A percentile compares a stretch with the other conserved stretches of the same genome.
These are phyloP conservation scores for Polysphondylium violaceum DNA, from an alignment of 78 protist genomes.

Conservation along the genomic window DNA sequence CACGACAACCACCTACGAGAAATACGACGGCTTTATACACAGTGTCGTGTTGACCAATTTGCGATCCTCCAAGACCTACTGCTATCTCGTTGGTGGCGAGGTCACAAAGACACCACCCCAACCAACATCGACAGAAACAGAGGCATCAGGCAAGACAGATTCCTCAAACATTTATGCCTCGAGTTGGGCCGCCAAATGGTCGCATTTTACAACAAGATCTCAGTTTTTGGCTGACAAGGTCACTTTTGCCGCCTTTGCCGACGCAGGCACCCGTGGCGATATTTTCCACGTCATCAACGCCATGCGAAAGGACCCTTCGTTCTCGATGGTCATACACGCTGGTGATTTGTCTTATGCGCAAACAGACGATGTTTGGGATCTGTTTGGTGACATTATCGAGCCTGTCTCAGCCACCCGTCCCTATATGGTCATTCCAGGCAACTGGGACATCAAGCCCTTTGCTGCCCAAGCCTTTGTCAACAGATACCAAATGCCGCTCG, in stretches of 20 bases:
- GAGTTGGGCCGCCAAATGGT: constrained; percentile 66
- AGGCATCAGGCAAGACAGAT: no score
- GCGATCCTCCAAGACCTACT: constrained; percentile 8
- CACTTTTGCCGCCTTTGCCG: constrained; percentile 55
- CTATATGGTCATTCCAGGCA: constrained; percentile 60
- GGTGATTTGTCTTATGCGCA: constrained; percentile 68
- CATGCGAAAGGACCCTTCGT: not conserved
- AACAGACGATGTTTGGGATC: constrained; percentile 44
- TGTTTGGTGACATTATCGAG: constrained; percentile 46
- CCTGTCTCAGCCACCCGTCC: constrained; percentile 16
- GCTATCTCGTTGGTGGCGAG: constrained; percentile 61
- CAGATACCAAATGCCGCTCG: constrained; percentile 52
- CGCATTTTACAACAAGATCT: constrained; percentile 12
- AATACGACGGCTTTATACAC: constrained; percentile 35
- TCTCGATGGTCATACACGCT: constrained; percentile 22
- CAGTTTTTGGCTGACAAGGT: constrained; percentile 6
- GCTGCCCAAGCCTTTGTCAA: constrained; percentile 33
- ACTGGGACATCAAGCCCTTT: constrained; percentile 66
- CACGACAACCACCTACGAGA: constrained; percentile 25
- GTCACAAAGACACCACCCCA: not conserved
- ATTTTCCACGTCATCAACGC: not conserved
- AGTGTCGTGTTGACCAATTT: constrained; percentile 6
- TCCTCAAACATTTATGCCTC: no score
- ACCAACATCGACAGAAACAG: not conserved
- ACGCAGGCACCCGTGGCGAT: constrained; percentile 50